A percentile compares a stretch with the other conserved stretches of the same genome.
These are phyloP conservation scores for Rhynchospora breviuscula DNA, from an alignment of 176 grass and related monocot genomes.

Conservation along the genomic window DNA sequence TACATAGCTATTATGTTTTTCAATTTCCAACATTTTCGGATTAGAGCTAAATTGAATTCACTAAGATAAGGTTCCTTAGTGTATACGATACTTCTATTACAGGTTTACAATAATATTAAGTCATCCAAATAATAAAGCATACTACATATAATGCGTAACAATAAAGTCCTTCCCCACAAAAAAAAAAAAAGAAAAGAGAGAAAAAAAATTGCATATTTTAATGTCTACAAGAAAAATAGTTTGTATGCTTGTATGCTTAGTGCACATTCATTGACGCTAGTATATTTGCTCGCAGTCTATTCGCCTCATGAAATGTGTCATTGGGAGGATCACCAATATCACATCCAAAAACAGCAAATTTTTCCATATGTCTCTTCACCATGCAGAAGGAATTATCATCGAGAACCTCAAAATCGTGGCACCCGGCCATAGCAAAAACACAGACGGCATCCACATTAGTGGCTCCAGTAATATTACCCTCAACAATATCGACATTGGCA, in stretches of 20 bases:
- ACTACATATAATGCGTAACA: background rate
- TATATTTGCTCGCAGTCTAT: constrained; percentile 18
- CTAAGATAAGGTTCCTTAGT: background rate
- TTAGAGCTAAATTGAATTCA: background rate
- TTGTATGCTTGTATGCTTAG: background rate
- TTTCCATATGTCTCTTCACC: constrained; percentile 27
- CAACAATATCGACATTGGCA: constrained; percentile 10
- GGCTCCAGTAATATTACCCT: background rate
- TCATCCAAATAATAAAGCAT: background rate
- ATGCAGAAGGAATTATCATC: background rate
- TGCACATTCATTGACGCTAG: background rate
- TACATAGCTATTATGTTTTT: no score
- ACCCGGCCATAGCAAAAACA: constrained; percentile 40
- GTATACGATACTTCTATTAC: no score
- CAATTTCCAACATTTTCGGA: background rate
- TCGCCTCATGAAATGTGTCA: constrained; percentile 11
- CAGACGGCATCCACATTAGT: constrained; percentile 40
- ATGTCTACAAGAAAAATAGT: background rate
- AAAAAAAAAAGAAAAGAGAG: background rate
- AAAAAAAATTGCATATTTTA: background rate
- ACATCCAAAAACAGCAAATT: constrained; percentile 30
- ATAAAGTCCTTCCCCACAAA: background rate
- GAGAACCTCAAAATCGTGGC: constrained; percentile 26
- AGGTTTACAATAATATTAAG: no score
- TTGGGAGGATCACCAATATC: constrained; percentile 3